Evolutionary conservation across 371 early-diverging fungal species (phyloP).

Genomic region (Sporodiniella umbellata): DNA sequence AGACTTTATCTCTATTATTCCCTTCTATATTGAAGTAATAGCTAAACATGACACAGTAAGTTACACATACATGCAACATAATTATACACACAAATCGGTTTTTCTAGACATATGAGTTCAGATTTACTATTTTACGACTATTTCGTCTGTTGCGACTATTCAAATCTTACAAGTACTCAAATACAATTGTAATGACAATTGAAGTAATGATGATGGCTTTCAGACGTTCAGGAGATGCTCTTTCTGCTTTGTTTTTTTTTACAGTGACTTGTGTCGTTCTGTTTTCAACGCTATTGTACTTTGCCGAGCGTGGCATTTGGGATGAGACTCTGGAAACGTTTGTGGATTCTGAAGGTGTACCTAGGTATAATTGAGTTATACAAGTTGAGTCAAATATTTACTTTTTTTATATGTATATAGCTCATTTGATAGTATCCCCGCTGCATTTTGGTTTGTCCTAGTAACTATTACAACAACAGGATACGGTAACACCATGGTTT

Average conservation of each 20-base stretch:
- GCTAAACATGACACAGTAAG: constrained; percentile 68
- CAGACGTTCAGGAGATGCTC: constrained; percentile 73
- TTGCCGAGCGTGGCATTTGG: constrained; percentile 85
- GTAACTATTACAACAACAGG: constrained; percentile 88
- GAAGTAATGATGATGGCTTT: constrained; percentile 86
- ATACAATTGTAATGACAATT: constrained; percentile 69
- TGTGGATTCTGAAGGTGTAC: constrained; percentile 57
- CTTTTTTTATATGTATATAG: constrained; percentile 30
- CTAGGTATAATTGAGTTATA: constrained; percentile 36
- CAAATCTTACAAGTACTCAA: constrained; percentile 80
- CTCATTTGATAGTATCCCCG: constrained; percentile 80
- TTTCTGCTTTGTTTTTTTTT: constrained; percentile 77
- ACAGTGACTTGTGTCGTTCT: constrained; percentile 69
- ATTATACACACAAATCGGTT: background rate
- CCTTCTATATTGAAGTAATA: constrained; percentile 76
- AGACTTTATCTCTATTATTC: constrained; percentile 79
- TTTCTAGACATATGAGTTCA: constrained; percentile 71
- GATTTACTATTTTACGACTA: constrained; percentile 78
- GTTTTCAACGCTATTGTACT: constrained; percentile 80
- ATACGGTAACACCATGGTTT: constrained; percentile 50
- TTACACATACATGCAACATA: background rate
- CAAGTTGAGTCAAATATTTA: constrained; percentile 5
- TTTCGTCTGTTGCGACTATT: constrained; percentile 81
- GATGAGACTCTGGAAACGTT: constrained; percentile 71
- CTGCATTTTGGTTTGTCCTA: constrained; percentile 79